Evolutionary conservation across 495 filamentous ascomycete species (phyloP), one percentile per base, ranked within the genome.

Genomic region (Penicillium simplicissimum): DNA sequence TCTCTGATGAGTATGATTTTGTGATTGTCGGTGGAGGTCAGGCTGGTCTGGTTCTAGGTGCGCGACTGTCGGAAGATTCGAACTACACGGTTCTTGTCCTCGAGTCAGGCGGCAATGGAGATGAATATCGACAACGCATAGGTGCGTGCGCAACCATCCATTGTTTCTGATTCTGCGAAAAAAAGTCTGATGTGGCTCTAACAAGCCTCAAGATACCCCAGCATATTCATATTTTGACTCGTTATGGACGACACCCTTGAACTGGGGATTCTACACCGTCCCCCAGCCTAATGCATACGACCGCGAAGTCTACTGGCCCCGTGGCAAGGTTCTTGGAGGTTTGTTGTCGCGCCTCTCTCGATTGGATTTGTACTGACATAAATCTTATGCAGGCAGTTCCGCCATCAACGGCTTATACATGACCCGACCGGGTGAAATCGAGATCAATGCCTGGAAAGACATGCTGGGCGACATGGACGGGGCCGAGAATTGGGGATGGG

Each of bases 1-100:
- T 73, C 36, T 59, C 60, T 8, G 65, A 69, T 36, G 58, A 67
- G 1, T 83, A 82, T 40, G 80, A 81, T 51, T 83, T 81, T 65
- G 70, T 84, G 45, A 71, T 82, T 49, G 72, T 79, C 7, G 80
- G 81, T 14, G 80, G 78, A 23, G 72, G 77, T 62, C 62, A 74
- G 64, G 60, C 75, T 55, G 70, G 78, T 67, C 72, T 77, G 23
- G 69, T 73, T 13, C 42, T 72, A 23, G 68, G 67, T 35, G 62
- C 49, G 21, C 67, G 69, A 15, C 51, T 70, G 25, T 69, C 66
- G 9, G 63, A 72, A 58, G 58, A 72, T 34, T 52, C 57, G 8
- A 72, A 70, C 60, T 67, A 76, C 37, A 73, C 62, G 11, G 76
- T 81, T 1, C 72, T 81, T 17, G 76, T 81, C 25, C 66, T 82